phyloP scores from a whole-genome alignment of 345 rosid genomes.

The Euphorbia peplus region DNA sequence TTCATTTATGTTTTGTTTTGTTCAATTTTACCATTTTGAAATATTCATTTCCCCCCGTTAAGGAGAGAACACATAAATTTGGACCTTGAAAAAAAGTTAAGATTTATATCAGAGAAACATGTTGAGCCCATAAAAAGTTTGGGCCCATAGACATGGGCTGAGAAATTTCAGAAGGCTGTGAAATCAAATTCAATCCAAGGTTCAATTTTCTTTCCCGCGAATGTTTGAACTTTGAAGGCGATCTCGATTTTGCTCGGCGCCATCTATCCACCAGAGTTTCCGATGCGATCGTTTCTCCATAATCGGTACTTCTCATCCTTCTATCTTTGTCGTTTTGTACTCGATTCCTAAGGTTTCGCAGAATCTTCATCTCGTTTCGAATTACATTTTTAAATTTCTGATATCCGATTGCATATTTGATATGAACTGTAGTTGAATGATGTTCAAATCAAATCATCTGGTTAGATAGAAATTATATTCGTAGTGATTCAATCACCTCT shows the following conservation, averaged over 20 bases:
- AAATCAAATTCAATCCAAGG: not conserved
- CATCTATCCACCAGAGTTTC: not conserved
- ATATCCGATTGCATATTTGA: not conserved
- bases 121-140: conserved; percentile 15
- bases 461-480: too few relatives aligned
- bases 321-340: not conserved
- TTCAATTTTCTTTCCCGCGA: conserved; percentile 1
- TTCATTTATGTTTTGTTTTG: too few relatives aligned
- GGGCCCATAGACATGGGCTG: conserved; percentile 6
- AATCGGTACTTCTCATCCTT: not conserved
- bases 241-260: not conserved
- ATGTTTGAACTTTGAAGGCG: conserved; percentile 3
- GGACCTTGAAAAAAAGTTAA: not conserved
- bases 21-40: too few relatives aligned
- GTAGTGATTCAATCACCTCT: not conserved
- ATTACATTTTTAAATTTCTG: not conserved
- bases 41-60: not conserved
- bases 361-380: not conserved
- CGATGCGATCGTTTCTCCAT: not conserved
- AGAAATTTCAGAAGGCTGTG: not conserved
- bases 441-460: too few relatives aligned
- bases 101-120: not conserved
- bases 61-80: not conserved
- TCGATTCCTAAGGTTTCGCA: not conserved
- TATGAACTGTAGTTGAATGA: not conserved